Percentiles rank a stretch among this genome's conserved stretches.
These are phyloP conservation scores for Yarrowia porcina DNA, from an alignment of 805 yeast species.

Conservation along the genomic window DNA sequence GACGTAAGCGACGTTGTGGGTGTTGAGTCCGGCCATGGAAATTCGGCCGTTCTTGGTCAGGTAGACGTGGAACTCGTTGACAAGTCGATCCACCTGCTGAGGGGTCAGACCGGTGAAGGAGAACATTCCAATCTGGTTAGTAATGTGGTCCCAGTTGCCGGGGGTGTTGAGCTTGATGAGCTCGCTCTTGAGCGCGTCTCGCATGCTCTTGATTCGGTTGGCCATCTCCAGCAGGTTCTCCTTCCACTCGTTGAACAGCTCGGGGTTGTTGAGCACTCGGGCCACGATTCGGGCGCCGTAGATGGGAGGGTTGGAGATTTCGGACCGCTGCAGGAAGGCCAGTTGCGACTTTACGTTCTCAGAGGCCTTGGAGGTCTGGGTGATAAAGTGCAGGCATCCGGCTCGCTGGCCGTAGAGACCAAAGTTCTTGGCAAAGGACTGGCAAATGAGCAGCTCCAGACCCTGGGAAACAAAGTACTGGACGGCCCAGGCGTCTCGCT, in stretches of 20 bases:
- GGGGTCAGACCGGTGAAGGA: constrained; percentile 79
- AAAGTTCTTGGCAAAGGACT: constrained; percentile 91
- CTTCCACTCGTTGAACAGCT: constrained; percentile 71
- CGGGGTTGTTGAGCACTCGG: constrained; percentile 59
- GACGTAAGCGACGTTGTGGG: constrained; percentile 62
- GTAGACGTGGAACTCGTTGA: constrained; percentile 71
- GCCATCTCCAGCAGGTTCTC: constrained; percentile 76
- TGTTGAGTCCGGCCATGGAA: constrained; percentile 84
- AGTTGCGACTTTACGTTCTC: constrained; percentile 70
- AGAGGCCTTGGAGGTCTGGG: constrained; percentile 46
- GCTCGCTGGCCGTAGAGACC: constrained; percentile 95
- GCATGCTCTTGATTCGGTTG: constrained; percentile 69
- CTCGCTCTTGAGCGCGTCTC: constrained; percentile 59
- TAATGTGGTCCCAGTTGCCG: constrained; percentile 80
- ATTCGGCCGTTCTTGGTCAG: constrained; percentile 89
- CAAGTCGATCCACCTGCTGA: constrained; percentile 67
- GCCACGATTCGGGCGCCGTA: constrained; percentile 91
- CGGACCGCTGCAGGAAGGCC: constrained; percentile 77
- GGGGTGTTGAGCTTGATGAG: constrained; percentile 54
- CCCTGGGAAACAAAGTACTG: constrained; percentile 46
- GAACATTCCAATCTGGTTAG: constrained; percentile 94
- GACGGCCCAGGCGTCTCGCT: constrained; percentile 62
- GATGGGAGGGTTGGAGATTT: constrained; percentile 90
- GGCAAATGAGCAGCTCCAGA: constrained; percentile 56
- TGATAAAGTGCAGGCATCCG: constrained; percentile 68